Evolutionary conservation across 805 yeast genomes (phyloP), one percentile per base, ranked within the genome.

Genomic region (Maudiozyma barnettii): DNA sequence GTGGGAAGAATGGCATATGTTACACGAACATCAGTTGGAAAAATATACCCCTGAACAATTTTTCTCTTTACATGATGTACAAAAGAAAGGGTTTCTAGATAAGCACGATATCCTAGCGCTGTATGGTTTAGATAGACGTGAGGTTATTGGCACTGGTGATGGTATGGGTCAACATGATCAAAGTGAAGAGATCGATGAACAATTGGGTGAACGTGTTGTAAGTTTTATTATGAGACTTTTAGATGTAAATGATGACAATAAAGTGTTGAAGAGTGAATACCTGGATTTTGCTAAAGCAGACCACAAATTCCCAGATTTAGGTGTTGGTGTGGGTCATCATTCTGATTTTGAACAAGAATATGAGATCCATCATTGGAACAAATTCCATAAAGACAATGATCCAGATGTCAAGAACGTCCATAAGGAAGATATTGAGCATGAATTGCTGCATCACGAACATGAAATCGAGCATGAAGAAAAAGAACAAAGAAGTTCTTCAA

Each of bases 291-390:
- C 77, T 8, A 63, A 64, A 1, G 66, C 64, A 12, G 95, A 95
- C 8, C 82, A 84, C 1, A 77, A 77, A 52, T 77, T 91, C 59
- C 97, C 97, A 1, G 97, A 91, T 64, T 79, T 90, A 63, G 95
- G 96, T 8, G 80, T 82, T 49, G 98, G 97, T 29, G 90, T 87
- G 7, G 96, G 96, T 23, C 96, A 90, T 60, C 96, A 90, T 67
- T 82, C 89, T 33, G 96, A 87, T 67, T 91, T 89, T 60, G 98
- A 90, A 65, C 76, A 79, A 55, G 97, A 90, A 63, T 91, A 90
- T 62, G 97, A 91, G 63, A 81, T 86, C 48, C 97, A 90, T 64
- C 98, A 90, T 64, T 91, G 97, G 97, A 77, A 81, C 50, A 72
- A 88, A 66, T 82, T 74, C 60, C 93, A 85, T 61, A 73, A 77